Conservation (phyloP, 2,329 filamentous ascomycete genomes). For the Camillea tinctor region DNA sequence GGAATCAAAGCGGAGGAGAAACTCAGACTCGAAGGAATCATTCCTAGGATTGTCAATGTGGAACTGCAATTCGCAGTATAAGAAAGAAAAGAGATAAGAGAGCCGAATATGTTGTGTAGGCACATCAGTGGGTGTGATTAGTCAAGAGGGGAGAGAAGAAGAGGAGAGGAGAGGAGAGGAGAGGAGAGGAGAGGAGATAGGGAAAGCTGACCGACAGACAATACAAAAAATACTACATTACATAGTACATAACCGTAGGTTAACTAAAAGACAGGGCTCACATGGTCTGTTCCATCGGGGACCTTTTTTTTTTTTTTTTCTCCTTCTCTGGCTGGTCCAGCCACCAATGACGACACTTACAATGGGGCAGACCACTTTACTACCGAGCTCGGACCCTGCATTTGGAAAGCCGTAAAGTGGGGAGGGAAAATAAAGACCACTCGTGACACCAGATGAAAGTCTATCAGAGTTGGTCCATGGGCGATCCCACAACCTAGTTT, state of each 20-base stretch:
- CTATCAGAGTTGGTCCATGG: neutral
- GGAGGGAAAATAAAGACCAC: neutral
- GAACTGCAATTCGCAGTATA: constrained; percentile 2
- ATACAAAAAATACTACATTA: neutral
- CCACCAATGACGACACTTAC: constrained; percentile 25
- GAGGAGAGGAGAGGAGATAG: constrained; percentile 4
- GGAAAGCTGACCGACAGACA: constrained; percentile 10
- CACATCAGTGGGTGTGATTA: constrained; percentile 14
- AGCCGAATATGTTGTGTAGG: constrained; percentile 4
- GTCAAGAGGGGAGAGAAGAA: constrained; percentile 2
- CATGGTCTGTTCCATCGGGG: constrained; percentile 8
- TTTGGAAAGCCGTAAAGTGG: constrained; percentile 18
- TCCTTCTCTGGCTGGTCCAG: constrained; percentile 15
- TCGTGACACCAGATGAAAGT: neutral
- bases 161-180: constrained; percentile 3
- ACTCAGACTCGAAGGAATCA: constrained; percentile 18
- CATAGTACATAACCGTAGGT: neutral
- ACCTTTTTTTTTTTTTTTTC: constrained; percentile 21
- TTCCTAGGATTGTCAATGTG: constrained; percentile 16
- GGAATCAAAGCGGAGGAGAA: constrained; percentile 9
- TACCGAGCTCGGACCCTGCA: constrained; percentile 26
- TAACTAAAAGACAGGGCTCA: neutral
- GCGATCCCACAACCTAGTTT: neutral
- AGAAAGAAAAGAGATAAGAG: neutral
- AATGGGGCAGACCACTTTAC: constrained; percentile 10